phyloP scores from a whole-genome alignment of 305 asterid genomes.

The Solanum aculeatissimum region DNA sequence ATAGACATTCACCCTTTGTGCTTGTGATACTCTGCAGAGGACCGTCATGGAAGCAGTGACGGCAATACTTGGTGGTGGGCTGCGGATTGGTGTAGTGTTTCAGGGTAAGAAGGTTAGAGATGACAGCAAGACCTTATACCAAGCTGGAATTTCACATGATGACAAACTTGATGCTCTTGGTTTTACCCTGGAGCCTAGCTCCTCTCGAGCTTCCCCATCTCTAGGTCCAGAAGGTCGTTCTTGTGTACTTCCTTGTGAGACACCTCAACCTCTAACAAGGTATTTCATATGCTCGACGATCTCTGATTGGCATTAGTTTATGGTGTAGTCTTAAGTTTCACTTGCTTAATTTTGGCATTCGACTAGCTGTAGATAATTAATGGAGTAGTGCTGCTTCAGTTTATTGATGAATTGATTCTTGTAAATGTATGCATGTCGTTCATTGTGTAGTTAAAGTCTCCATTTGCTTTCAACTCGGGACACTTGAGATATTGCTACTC shows the following conservation, averaged over 20 bases:
- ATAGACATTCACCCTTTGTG: background rate
- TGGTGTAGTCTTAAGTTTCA: background rate
- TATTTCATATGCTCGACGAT: conserved; percentile 6
- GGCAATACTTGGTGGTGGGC: conserved; percentile 53
- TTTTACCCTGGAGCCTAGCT: conserved; percentile 48
- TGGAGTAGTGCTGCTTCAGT: background rate
- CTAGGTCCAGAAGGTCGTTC: conserved; percentile 7
- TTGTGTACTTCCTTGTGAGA: conserved; percentile 8
- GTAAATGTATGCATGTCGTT: background rate
- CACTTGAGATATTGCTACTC: background rate
- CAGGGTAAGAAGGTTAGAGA: conserved; percentile 79
- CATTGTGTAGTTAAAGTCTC: background rate
- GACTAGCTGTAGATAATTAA: background rate
- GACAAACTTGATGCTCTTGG: conserved; percentile 45
- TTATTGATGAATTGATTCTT: background rate
- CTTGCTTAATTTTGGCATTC: background rate
- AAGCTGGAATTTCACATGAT: conserved; percentile 53
- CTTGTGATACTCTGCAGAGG: conserved; percentile 27
- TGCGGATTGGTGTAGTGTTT: conserved; percentile 54
- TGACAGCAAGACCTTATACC: conserved; percentile 55
- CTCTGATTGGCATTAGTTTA: background rate
- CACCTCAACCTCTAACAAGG: conserved; percentile 34
- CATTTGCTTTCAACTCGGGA: background rate
- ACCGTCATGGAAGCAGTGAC: conserved; percentile 71
- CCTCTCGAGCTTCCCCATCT: conserved; percentile 10